phyloP scores from a whole-genome alignment of 2,329 filamentous ascomycete species.

The Hirsutella rhossiliensis region DNA sequence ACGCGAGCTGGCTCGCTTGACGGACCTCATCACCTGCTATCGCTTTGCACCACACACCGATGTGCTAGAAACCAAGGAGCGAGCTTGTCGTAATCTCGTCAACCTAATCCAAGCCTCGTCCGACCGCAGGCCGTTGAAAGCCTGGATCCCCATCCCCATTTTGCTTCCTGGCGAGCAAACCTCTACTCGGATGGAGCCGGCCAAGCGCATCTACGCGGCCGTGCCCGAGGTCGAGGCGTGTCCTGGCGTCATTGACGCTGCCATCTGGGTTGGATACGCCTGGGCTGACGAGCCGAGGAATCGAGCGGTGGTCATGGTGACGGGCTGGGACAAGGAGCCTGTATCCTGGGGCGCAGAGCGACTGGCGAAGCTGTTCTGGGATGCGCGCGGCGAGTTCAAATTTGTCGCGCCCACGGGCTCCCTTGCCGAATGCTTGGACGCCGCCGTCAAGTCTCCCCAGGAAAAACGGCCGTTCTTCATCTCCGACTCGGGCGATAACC shows the following conservation, averaged over 20 bases:
- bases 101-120: conserved; percentile 17
- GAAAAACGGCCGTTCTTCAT: conserved; percentile 35
- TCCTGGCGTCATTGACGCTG: conserved; percentile 34
- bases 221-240: conserved; percentile 29
- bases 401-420: conserved; percentile 39
- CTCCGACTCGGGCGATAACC: conserved; percentile 43
- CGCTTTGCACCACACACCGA: conserved; percentile 41
- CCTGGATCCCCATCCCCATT: conserved; percentile 39
- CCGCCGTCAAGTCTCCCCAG: conserved; percentile 22
- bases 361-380: conserved; percentile 35
- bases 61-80: conserved; percentile 33
- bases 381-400: conserved; percentile 30
- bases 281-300: conserved; percentile 44
- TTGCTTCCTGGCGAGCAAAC: conserved; percentile 42
- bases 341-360: conserved; percentile 28
- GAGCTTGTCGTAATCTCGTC: conserved; percentile 37
- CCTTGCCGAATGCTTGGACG: conserved; percentile 32
- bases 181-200: conserved; percentile 39
- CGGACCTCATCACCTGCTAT: conserved; percentile 40
- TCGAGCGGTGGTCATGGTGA: conserved; percentile 35
- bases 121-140: conserved; percentile 31
- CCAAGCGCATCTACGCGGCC: conserved; percentile 34
- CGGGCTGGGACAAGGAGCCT: conserved; percentile 32
- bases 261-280: conserved; percentile 43
- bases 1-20: conserved; percentile 31